Evolutionary conservation across 192 early-diverging fungal species (phyloP).

Genomic region (Dissophora globulifera): DNA sequence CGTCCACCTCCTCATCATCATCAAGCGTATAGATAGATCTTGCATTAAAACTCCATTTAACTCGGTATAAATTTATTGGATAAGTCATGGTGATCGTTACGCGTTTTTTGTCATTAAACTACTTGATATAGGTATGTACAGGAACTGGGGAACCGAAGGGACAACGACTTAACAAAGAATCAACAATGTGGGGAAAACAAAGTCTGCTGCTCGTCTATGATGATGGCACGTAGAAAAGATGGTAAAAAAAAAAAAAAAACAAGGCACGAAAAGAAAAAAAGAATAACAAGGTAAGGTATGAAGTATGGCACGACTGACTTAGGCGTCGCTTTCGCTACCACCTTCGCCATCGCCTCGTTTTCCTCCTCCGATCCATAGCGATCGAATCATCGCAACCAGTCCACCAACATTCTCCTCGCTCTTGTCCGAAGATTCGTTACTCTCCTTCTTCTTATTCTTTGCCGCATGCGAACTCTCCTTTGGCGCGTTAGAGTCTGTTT

Average conservation of each 20-base stretch:
- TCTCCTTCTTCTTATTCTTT: neutral
- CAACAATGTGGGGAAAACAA: neutral
- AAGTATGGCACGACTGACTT: too few species aligned
- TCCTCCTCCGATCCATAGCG: conserved; percentile 19
- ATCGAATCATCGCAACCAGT: conserved; percentile 20
- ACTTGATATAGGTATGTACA: conserved; percentile 3
- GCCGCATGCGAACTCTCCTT: neutral
- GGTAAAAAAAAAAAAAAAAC: neutral
- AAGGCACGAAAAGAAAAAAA: neutral
- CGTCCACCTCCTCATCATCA: conserved; percentile 2
- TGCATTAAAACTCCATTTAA: too few species aligned
- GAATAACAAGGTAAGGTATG: too few species aligned
- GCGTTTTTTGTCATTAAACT: neutral
- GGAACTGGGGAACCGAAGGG: neutral
- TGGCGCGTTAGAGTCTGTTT: neutral
- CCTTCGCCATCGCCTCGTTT: neutral
- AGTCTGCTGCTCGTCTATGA: neutral
- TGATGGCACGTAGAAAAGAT: neutral
- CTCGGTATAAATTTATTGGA: neutral
- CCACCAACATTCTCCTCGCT: conserved; percentile 3
- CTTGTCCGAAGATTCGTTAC: neutral
- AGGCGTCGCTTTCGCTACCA: too few species aligned
- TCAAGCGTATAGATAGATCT: too few species aligned
- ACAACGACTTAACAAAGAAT: neutral
- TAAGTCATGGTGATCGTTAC: neutral